These are phyloP conservation scores for Fusarium pseudograminearum DNA, from an alignment of 2,329 filamentous ascomycete species.

Conservation along the genomic window DNA sequence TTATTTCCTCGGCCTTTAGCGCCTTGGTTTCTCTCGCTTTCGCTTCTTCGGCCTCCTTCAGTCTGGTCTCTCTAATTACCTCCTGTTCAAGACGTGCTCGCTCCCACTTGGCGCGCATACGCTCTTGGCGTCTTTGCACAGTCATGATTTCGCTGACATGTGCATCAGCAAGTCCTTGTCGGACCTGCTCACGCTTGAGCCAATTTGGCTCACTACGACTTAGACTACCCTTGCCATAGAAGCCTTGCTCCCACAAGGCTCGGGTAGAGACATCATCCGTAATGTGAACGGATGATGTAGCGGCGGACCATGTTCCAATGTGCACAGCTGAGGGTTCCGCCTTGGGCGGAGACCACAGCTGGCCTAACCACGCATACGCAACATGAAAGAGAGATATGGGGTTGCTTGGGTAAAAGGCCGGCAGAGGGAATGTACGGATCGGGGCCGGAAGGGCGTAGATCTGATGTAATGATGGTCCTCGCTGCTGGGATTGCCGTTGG, in stretches of 20 bases:
- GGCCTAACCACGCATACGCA: slow-evolving; percentile 79
- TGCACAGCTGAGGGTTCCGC: slow-evolving; percentile 75
- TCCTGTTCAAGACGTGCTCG: slow-evolving; percentile 89
- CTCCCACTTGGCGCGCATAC: slow-evolving; percentile 88
- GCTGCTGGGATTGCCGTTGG: slow-evolving; percentile 47
- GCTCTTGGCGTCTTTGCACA: slow-evolving; percentile 79
- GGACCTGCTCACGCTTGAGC: slow-evolving; percentile 84
- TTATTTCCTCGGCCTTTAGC: slow-evolving; percentile 17
- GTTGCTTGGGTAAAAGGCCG: slow-evolving; percentile 90
- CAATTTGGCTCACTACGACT: slow-evolving; percentile 96
- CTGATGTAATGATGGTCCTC: slow-evolving; percentile 67
- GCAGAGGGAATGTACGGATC: slow-evolving; percentile 84
- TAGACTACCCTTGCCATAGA: slow-evolving; percentile 93
- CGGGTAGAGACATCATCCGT: slow-evolving; percentile 80
- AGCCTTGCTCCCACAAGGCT: slow-evolving; percentile 94
- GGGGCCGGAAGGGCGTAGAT: slow-evolving; percentile 87
- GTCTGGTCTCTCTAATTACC: slow-evolving; percentile 77
- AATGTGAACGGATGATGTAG: slow-evolving; percentile 86
- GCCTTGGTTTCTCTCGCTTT: slow-evolving; percentile 41
- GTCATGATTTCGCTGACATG: slow-evolving; percentile 88
- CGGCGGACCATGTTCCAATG: slow-evolving; percentile 81
- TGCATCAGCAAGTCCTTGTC: slow-evolving; percentile 71
- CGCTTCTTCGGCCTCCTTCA: slow-evolving; percentile 58
- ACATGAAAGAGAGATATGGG: slow-evolving; percentile 88
- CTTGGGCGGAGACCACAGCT: slow-evolving; percentile 74